phyloP scores from a whole-genome alignment of 495 filamentous ascomycete genomes.

The Lophium mytilinum region DNA sequence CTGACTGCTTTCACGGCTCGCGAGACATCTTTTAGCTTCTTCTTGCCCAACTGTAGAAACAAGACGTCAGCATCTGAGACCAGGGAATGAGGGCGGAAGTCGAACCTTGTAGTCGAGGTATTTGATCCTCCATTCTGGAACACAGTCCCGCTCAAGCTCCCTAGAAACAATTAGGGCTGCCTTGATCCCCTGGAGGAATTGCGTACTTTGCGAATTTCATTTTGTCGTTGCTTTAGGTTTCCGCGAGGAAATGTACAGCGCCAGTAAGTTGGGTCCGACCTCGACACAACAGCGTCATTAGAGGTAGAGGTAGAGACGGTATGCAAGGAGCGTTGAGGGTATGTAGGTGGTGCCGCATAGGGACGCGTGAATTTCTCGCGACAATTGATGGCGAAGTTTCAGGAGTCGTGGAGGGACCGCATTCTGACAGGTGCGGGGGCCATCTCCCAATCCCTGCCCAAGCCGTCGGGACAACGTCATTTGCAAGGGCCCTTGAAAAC shows the following conservation, averaged over 20 bases:
- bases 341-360: too few relatives aligned
- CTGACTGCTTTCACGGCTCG: slow-evolving; percentile 55
- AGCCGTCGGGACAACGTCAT: too few relatives aligned
- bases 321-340: too few relatives aligned
- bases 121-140: slow-evolving; percentile 88
- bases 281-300: not conserved
- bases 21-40: slow-evolving; percentile 74
- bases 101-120: slow-evolving; percentile 83
- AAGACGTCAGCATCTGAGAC: not conserved
- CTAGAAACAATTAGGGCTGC: slow-evolving; percentile 28
- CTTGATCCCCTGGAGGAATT: not conserved
- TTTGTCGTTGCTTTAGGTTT: not conserved
- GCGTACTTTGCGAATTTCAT: slow-evolving; percentile 34
- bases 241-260: too few relatives aligned
- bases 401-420: too few relatives aligned
- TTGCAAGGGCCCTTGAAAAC: too few relatives aligned
- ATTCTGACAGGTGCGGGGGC: too few relatives aligned
- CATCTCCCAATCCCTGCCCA: too few relatives aligned
- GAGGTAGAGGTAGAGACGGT: not conserved
- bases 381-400: too few relatives aligned
- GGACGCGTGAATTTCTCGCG: too few relatives aligned
- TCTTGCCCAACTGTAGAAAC: slow-evolving; percentile 58
- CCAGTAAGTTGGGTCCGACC: not conserved
- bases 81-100: not conserved
- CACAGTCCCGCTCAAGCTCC: slow-evolving; percentile 77